Conservation (phyloP, 2,329 filamentous ascomycete species). For the Exophiala lecanii-corni region DNA sequence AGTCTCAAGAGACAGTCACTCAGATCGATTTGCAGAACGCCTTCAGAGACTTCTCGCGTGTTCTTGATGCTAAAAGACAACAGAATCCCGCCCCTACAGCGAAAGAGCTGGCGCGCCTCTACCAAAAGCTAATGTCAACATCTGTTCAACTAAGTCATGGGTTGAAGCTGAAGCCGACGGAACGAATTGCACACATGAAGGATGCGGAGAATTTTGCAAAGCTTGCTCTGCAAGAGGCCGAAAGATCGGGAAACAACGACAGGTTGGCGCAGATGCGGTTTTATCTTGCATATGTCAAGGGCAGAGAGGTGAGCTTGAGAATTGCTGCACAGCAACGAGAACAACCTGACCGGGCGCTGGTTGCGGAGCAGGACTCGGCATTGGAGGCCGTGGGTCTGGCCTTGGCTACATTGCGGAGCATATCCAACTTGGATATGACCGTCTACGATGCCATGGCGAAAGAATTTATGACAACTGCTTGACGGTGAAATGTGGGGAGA, state of each 20-base stretch:
- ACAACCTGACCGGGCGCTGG: neutral
- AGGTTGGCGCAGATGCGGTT: constrained; percentile 14
- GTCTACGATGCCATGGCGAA: constrained; percentile 13
- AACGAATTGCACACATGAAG: constrained; percentile 7
- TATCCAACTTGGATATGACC: constrained; percentile 8
- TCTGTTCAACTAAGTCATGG: constrained; percentile 11
- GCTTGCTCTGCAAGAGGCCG: constrained; percentile 6
- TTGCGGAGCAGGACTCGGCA: constrained; percentile 2
- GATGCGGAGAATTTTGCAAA: constrained; percentile 9
- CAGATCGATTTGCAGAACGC: constrained; percentile 10
- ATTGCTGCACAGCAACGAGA: neutral
- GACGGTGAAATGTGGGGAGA: no score
- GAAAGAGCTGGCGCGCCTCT: constrained; percentile 11
- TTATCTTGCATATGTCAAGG: constrained; percentile 11
- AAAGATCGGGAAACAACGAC: constrained; percentile 9
- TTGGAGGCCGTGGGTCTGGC: constrained; percentile 2
- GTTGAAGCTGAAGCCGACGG: neutral
- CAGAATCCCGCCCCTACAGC: constrained; percentile 1
- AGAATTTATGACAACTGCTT: constrained; percentile 5
- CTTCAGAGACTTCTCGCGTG: constrained; percentile 9
- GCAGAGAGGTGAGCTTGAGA: constrained; percentile 8
- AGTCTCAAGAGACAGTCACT: neutral
- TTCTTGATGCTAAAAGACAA: constrained; percentile 4
- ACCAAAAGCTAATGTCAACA: constrained; percentile 13
- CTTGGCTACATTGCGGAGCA: constrained; percentile 3